Conservation (phyloP, 2,329 filamentous ascomycete species). For the Penicillium sp. region DNA sequence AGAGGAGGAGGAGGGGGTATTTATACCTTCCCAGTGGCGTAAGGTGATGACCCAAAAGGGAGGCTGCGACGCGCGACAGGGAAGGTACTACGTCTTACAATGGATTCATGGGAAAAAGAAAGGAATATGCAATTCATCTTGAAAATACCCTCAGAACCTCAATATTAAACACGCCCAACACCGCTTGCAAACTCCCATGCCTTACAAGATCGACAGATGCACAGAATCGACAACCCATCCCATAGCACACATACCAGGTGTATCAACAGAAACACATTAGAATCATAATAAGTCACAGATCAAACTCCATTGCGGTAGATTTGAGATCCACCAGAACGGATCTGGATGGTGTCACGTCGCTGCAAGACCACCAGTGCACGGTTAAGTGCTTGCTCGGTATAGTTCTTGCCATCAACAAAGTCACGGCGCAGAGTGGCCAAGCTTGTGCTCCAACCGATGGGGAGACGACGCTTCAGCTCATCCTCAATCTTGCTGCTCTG, state of each 20-base stretch:
- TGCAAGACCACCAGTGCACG: conserved; percentile 83
- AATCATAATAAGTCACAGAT: conserved; percentile 21
- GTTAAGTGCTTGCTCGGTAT: conserved; percentile 81
- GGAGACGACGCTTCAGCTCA: conserved; percentile 80
- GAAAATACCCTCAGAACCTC: not conserved
- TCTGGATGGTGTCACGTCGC: conserved; percentile 70
- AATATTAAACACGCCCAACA: conserved; percentile 19
- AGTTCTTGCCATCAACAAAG: conserved; percentile 88
- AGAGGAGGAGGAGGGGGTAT: not conserved
- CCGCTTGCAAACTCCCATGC: conserved; percentile 22
- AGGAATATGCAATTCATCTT: conserved; percentile 12
- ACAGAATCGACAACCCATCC: conserved; percentile 17
- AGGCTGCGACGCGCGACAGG: not conserved
- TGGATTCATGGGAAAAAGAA: not conserved
- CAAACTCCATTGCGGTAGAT: conserved; percentile 50
- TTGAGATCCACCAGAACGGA: conserved; percentile 51
- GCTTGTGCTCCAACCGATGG: conserved; percentile 94
- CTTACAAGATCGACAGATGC: conserved; percentile 17
- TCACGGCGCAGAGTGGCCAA: conserved; percentile 81
- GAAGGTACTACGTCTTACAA: not conserved
- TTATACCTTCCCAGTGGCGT: not conserved
- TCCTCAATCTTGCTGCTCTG: conserved; percentile 84
- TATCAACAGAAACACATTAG: conserved; percentile 22
- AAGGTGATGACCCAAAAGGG: not conserved
- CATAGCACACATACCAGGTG: conserved; percentile 20